Evolutionary conservation across 345 rosid genomes (phyloP).

Genomic region (Toxicodendron radicans): DNA sequence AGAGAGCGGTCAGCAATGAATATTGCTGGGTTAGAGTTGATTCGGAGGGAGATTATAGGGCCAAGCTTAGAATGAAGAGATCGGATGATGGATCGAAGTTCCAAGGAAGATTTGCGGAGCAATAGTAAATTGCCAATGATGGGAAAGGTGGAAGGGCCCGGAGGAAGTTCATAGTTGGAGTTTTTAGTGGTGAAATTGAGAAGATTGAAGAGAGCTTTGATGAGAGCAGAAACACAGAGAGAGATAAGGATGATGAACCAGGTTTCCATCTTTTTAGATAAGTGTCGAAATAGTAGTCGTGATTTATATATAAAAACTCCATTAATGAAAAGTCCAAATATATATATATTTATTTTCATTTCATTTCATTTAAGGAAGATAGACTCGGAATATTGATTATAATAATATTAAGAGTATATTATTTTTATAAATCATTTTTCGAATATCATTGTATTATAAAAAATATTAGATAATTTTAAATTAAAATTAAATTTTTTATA

Average conservation of each 20-base stretch:
- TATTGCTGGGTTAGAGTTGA: neutral
- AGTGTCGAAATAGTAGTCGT: neutral
- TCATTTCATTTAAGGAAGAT: too few relatives aligned
- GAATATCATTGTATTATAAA: too few relatives aligned
- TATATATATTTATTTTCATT: too few relatives aligned
- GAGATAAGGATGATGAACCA: slow-evolving; percentile 7
- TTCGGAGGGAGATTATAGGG: neutral
- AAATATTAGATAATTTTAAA: too few relatives aligned
- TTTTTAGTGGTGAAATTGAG: neutral
- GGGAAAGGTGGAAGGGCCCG: neutral
- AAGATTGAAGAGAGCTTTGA: neutral
- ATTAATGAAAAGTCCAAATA: too few relatives aligned
- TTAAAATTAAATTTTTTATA: too few relatives aligned
- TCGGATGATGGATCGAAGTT: neutral
- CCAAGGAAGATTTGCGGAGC: neutral
- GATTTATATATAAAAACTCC: neutral
- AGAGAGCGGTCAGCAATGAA: slow-evolving; percentile 9
- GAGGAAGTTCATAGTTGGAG: neutral
- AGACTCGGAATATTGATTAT: too few relatives aligned
- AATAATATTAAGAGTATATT: too few relatives aligned
- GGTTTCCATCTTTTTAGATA: neutral
- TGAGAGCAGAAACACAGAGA: neutral
- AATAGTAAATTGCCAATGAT: neutral
- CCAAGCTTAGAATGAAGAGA: neutral
- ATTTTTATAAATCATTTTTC: too few relatives aligned